A percentile compares a stretch with the other conserved stretches of the same genome.
These are phyloP conservation scores for Candida peoriensis DNA, from an alignment of 805 yeast genomes.

Conservation along the genomic window DNA sequence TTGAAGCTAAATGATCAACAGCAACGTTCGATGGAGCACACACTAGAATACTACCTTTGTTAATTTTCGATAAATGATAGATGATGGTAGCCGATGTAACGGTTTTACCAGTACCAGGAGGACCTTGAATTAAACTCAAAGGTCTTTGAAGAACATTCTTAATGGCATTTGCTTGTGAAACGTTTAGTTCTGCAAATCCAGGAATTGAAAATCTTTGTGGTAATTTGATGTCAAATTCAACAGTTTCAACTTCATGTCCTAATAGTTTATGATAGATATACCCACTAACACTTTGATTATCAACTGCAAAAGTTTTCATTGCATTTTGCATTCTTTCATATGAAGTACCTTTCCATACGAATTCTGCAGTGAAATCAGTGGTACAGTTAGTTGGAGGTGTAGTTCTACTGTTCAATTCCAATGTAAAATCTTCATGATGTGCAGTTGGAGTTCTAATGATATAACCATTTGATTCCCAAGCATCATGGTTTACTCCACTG, in stretches of 20 bases:
- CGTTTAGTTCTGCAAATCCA: constrained; percentile 64
- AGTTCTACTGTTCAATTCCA: constrained; percentile 50
- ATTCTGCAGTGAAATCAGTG: constrained; percentile 74
- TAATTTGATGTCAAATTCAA: constrained; percentile 54
- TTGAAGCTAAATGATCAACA: constrained; percentile 81
- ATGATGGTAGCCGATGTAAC: constrained; percentile 88
- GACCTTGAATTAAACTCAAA: constrained; percentile 83
- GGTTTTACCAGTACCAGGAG: constrained; percentile 96
- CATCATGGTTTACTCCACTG: constrained; percentile 47
- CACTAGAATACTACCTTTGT: constrained; percentile 65
- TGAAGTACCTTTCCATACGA: constrained; percentile 84
- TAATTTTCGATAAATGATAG: constrained; percentile 62
- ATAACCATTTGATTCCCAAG: constrained; percentile 73
- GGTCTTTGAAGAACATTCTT: constrained; percentile 63
- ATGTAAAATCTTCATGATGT: constrained; percentile 59
- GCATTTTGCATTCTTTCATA: constrained; percentile 84
- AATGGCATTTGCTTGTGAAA: constrained; percentile 78
- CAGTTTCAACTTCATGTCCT: constrained; percentile 70
- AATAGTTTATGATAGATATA: constrained; percentile 71
- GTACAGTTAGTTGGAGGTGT: constrained; percentile 57
- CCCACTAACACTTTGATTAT: constrained; percentile 63
- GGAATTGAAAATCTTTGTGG: constrained; percentile 62
- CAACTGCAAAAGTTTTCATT: constrained; percentile 62
- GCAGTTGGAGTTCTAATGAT: constrained; percentile 69
- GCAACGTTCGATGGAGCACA: constrained; percentile 97